Evolutionary conservation across 1,284 basidiomycete genomes (phyloP), one percentile per base, ranked within the genome.

Genomic region (Ganoderma lingzhi): DNA sequence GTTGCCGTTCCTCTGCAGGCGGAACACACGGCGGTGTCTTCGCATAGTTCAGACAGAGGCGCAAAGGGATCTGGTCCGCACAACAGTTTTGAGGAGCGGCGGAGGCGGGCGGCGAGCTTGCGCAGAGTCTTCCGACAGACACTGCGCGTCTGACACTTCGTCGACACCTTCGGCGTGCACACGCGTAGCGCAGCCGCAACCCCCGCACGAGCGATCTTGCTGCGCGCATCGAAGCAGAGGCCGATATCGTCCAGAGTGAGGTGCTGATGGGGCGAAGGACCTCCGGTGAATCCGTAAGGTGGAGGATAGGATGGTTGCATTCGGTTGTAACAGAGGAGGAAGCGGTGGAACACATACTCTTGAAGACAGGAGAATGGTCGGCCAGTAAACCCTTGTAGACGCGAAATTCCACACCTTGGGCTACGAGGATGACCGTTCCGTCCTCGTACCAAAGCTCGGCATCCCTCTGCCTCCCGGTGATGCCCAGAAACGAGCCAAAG

Each of bases 381-480:
- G 56, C 84, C n/a, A 93, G 84, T 73, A 90, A 88, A 0, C 91
- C 90, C 2, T 85, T 84, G 75, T 93, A 91, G 1, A 93, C 88
- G 71, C 89, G 91, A 83, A 93, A 93, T 0, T 84, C 86, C 15
- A 84, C 84, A 10, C 79, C 78, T 0, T 83, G 85, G 1, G 87
- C 83, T 51, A 90, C 76, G 64, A 93, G 83, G 61, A 92, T 80
- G 48, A 92, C 81, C 73, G 91, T 93, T 3, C 91, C 91, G 72
- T 93, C 91, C 0, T 80, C 73, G 76, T 93, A 92, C 89, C 89
- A 92, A 73, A 92, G 84, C 67, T 90, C 88, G 15, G 9, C n/a
- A 51, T 64, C 63, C 14, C 9, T 37, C 6, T 28, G 6, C 48
- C 23, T 51, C 19, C n/a, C n/a, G 10, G 48, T 51, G 19, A 28